Base-by-base conservation (phyloP, 2,329 filamentous ascomycete species). In the Cryphonectria naterciae region DNA sequence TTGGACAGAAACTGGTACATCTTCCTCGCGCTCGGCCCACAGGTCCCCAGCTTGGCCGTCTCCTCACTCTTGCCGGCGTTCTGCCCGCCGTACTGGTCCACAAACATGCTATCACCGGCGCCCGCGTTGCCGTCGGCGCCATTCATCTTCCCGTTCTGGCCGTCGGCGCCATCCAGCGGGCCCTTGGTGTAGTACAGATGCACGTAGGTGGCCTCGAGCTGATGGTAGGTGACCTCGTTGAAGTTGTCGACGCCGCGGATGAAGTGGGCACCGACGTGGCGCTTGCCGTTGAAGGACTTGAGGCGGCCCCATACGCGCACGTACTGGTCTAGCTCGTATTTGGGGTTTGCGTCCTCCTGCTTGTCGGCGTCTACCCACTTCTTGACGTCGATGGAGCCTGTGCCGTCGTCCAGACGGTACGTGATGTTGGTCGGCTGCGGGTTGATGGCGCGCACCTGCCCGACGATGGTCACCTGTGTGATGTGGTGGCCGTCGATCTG, bases 361-460 rank as follows among this genome's bases (percentile, higher is more conserved):
- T 86, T 87, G 78, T 89, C 88, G 75, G 86, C 82, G 81, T 95
- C 92, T 70, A 93, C 86, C 92, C 93, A 97, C 80, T 92, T 91
- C 84, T 96, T 97, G 75, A 94, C 95, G 81, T 99, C 97, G 76
- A 98, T 91, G 73, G 91, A 87, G 72, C 94, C 95, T 1, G 97
- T 99, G 79, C 96, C 96, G 81, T 99, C 96, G 82, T 99, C 96
- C 77, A 99, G 85, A 77, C 91, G 93, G 87, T 97, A 97, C 62
- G 93, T 97, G 75, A 94, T 90, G 83, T 97, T 97, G 75, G 95
- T 98, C 56, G 92, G 88, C 83, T 97, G 94, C n/a, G 88, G 87
- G 78, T 89, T 92, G 81, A 98, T 90, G 82, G 91, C 91, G 79
- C 94, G 93, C 76, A 99, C 91, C 85, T 98, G 95, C 67, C 93